Percentiles rank a stretch among this genome's conserved stretches.
Evolutionary conservation across 768 basidiomycete species (phyloP).

Genomic region (Cubamyces sp.): DNA sequence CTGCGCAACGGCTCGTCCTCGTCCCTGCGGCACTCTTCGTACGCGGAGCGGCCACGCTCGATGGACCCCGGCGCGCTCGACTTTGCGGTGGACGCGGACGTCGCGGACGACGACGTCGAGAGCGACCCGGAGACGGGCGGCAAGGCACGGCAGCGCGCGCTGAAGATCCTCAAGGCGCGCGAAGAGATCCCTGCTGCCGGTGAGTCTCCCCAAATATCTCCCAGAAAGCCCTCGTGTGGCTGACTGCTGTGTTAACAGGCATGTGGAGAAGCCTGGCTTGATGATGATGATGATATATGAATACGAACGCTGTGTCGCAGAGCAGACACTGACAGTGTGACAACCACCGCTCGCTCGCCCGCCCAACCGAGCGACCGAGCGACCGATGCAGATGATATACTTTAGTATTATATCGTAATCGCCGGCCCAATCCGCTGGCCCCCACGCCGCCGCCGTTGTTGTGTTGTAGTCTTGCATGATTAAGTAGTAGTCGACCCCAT

Average conservation of each 20-base stretch:
- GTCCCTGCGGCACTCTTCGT: conserved; percentile 60
- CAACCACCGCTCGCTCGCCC: conserved; percentile 1
- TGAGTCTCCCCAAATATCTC: conserved; percentile 15
- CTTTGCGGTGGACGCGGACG: conserved; percentile 57
- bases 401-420: conserved; percentile 26
- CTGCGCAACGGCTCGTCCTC: conserved; percentile 44
- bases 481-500: conserved; percentile 12
- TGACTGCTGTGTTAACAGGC: conserved; percentile 46
- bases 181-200: conserved; percentile 58
- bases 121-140: conserved; percentile 49
- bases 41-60: conserved; percentile 61
- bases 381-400: too few relatives aligned
- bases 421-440: too few relatives aligned
- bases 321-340: conserved; percentile 11
- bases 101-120: conserved; percentile 41
- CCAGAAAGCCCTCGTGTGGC: not conserved
- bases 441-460: conserved; percentile 16
- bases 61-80: conserved; percentile 75
- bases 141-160: conserved; percentile 52
- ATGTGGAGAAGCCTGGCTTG: conserved; percentile 84
- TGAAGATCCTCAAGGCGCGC: conserved; percentile 71
- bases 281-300: not conserved
- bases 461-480: conserved; percentile 27
- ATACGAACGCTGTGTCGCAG: conserved; percentile 17
- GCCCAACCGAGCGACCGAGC: conserved; percentile 4